Base-by-base conservation (phyloP, 352 stramenopile species). In the Labyrinthula sp. region DNA sequence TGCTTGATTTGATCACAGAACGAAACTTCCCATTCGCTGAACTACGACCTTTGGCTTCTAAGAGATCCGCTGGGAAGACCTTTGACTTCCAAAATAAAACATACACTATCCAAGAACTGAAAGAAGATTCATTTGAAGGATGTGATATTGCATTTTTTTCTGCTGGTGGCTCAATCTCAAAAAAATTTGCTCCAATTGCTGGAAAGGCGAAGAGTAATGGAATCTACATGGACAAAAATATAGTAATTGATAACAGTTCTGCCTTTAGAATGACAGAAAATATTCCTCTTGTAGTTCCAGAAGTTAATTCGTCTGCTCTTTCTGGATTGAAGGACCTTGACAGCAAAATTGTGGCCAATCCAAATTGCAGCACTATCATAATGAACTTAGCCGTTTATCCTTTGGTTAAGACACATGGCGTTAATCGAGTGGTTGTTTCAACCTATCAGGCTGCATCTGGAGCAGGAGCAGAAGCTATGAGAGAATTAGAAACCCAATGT, bases 351-450 rank as follows among this genome's bases (percentile, higher is more conserved):
- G 64, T 62, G 18, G 54, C 56, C 35, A 62, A 62, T 39, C 56
- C 56, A 1, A 62, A 62, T 40, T 62, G 56, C 47, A 60, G 55
- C 5, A 62, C 56, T 25, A 63, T 63, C 40, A 59, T 61, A 29
- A 46, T 59, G 24, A 47, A 41, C 36, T 46, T 61, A 43, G 34
- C 47, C 7, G 33, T 61, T 10, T 62, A 18, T 22, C 56, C 54
- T 6, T 12, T 61, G 14, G 15, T 56, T 30, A 43, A 61, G 27
- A 55, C 31, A 38, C 31, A 23, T 4, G 54, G 54, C 35, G 38
- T 61, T 5, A 23, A 59, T 17, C 49, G 54, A 26, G 45, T 47
- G 6, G 54, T 61, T 8, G 56, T 61, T 12, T 62, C 54, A 1
- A 62, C 56, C 6, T 61, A 61, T 47, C 56, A 61, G 30, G 39